Base-by-base conservation (phyloP, 2,329 filamentous ascomycete species). In the Dothistroma septosporum region DNA sequence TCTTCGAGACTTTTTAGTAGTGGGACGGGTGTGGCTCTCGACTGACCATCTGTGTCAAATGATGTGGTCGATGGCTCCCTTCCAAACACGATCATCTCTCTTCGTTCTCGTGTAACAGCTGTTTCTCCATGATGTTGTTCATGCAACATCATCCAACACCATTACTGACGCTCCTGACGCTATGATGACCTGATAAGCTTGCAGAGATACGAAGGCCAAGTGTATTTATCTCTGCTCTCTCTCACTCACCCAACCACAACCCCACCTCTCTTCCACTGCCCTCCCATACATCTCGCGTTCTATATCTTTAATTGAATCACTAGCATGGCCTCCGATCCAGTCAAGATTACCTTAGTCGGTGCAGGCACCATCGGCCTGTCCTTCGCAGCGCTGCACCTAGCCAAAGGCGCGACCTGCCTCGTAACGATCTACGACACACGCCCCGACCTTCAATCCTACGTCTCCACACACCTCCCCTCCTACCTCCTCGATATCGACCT, bases 321-420 rank as follows among this genome's bases (percentile, higher is more conserved):
- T 2, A 37, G 33, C 14, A 62, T 62, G 60, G 35, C 52, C 7
- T 22, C 33, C 24, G 32, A n/a, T 5, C 6, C 46, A 6, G 57
- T 46, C 24, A 66, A 65, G 8, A 77, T 80, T 53, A 75, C 77
- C 16, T 65, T 80, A 22, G 73, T 81, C 37, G 78, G 78, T 50
- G 73, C 76, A 12, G 78, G 79, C 49, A 81, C 78, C 3, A 85
- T 85, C 48, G 82, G 83, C 35, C 77, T 84, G 49, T 83, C 82
- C 22, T 84, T 84, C 69, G 78, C 80, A 9, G 80, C 82, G 28
- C 78, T 84, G 22, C 82, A 85, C 64, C 74, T 85, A 28, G 70
- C 74, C 4, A 76, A 79, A 59, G 73, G 78, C 55, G 69, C 75
- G 7, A 69, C 73, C 19, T 69, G 74, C 31, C 71, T 68, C 1